Percentiles rank a stretch among this genome's conserved stretches.
phyloP scores from a whole-genome alignment of 2,329 filamentous ascomycete species.

The Penicillium sp. region DNA sequence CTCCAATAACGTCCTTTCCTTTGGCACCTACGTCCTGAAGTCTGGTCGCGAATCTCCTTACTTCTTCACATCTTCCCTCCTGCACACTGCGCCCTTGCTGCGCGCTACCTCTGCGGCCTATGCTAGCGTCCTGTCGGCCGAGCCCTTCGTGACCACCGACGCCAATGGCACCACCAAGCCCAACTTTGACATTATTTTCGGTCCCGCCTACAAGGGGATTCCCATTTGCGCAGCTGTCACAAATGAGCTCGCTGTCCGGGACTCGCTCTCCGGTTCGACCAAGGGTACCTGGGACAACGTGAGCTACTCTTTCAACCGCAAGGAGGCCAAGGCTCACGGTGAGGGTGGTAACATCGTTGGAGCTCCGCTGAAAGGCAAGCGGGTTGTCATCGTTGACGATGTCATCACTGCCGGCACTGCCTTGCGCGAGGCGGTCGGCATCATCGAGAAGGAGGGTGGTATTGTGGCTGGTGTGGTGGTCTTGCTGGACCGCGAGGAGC shows the following conservation, averaged over 20 bases:
- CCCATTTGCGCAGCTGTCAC: constrained; percentile 75
- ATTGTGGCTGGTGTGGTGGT: constrained; percentile 82
- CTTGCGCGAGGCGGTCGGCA: constrained; percentile 83
- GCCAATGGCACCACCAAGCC: constrained; percentile 40
- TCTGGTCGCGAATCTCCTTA: constrained; percentile 86
- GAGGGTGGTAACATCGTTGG: constrained; percentile 93
- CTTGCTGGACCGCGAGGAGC: constrained; percentile 67
- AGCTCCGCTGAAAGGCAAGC: constrained; percentile 75
- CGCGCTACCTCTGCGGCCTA: constrained; percentile 75
- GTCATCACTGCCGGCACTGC: constrained; percentile 95
- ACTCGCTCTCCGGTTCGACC: constrained; percentile 37
- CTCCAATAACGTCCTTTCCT: constrained; percentile 40
- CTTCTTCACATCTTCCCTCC: constrained; percentile 94
- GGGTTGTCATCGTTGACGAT: constrained; percentile 87
- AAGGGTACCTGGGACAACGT: constrained; percentile 60
- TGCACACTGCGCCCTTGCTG: constrained; percentile 75
- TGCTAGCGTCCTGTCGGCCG: constrained; percentile 56
- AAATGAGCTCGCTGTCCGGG: constrained; percentile 67
- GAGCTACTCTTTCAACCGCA: constrained; percentile 89
- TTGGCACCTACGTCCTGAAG: constrained; percentile 65
- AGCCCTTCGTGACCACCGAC: constrained; percentile 39
- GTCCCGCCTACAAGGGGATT: constrained; percentile 94
- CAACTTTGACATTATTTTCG: constrained; percentile 80
- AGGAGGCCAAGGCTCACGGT: constrained; percentile 93
- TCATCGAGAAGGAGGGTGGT: constrained; percentile 81